Percentiles rank a stretch among this genome's conserved stretches.
Conservation (phyloP, 331 rosid species). For the Saraca asoca region DNA sequence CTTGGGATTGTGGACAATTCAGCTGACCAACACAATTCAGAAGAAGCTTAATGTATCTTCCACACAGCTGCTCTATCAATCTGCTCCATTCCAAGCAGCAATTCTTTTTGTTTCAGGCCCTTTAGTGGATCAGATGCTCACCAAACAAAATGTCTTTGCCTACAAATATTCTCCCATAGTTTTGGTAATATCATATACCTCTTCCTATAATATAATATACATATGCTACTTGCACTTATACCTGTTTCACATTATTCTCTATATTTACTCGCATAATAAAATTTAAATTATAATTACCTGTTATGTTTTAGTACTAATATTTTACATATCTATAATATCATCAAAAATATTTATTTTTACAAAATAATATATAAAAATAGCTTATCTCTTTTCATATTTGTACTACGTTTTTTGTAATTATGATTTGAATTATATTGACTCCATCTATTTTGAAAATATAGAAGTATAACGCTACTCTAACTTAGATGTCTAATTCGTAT, state of each 20-base stretch:
- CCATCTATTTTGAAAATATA: no score
- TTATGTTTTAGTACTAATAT: no score
- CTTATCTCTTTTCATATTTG: no score
- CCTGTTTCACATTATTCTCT: neutral
- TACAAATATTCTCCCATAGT: constrained; percentile 80
- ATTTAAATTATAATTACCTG: neutral
- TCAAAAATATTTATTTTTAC: no score
- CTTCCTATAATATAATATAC: neutral
- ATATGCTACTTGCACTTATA: neutral
- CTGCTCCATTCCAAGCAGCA: constrained; percentile 97
- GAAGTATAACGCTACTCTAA: no score
- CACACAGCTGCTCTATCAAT: constrained; percentile 90
- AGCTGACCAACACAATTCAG: constrained; percentile 98
- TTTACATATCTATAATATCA: no score
- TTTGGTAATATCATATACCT: constrained; percentile 52
- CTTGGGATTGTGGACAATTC: constrained; percentile 56
- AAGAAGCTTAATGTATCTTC: constrained; percentile 93
- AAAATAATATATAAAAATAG: no score
- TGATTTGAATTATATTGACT: no score
- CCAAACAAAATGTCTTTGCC: constrained; percentile 80
- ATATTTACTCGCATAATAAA: neutral
- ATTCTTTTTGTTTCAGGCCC: constrained; percentile 94
- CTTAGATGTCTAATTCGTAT: no score
- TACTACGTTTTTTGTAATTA: no score
- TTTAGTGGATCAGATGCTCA: constrained; percentile 77